Base-by-base conservation (phyloP, 805 yeast species). In the Kluyveromyces nonfermentans region DNA sequence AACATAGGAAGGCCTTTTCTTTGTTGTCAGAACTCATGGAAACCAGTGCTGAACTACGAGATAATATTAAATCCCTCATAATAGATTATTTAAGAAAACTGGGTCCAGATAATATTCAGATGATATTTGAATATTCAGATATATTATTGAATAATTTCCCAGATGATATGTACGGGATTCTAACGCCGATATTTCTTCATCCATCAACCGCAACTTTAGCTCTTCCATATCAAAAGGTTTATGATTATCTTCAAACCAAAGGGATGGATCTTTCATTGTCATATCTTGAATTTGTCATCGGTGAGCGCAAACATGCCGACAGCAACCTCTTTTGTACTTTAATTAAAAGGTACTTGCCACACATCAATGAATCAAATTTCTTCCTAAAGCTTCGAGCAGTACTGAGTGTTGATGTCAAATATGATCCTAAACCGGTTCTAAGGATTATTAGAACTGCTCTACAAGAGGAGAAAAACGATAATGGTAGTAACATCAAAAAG, bases 1-100 rank as follows among this genome's bases (percentile, higher is more conserved):
- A 74, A 39, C 95, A 87, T 60, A 65, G 67, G 7, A 77, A 80
- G 41, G 94, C 96, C 0, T 64, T 93, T 35, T 64, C 70, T 4
- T 70, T 85, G 55, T 65, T 90, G 16, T 63, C 67, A 33, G 46
- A 45, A 10, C 38, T 44, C 2, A 37, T 46, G 2, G 46, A 48
- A 17, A 41, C 35, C 3, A 18, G 37, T 4, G 47, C 42, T 17
- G 42, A 37, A 10, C 17, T 56, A 7, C 48, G 45, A 19, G 43
- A 49, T 22, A 49, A 50, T 9, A 44, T 54, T 10, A 47, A 51
- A 22, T 28, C 52, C 2, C 30, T 57, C 15, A 45, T 66, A 0
- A 53, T 81, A 9, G 72, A 70, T 42, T 85, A 85, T 54, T 57
- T 84, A 31, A 79, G 76, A 46, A 75, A 73, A 43, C 62, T 86